Evolutionary conservation across 768 basidiomycete species (phyloP).

Genomic region (Boletus rex-veris): DNA sequence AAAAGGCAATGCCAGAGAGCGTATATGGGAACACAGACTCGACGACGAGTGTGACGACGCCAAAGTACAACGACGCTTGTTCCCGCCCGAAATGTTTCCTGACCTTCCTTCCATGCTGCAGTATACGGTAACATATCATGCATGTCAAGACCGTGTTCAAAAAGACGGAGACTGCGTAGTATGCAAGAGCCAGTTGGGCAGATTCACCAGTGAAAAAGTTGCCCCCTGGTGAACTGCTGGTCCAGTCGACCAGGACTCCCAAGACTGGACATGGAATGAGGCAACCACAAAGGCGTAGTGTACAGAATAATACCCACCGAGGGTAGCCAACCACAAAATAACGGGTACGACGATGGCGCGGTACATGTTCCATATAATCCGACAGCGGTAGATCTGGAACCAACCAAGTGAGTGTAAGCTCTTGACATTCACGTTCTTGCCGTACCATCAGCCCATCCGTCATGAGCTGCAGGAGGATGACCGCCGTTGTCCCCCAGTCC

Average conservation of each 20-base stretch:
- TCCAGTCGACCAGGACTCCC: conserved; percentile 10
- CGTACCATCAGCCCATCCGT: conserved; percentile 31
- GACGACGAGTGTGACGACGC: conserved; percentile 10
- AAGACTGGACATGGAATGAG: conserved; percentile 5
- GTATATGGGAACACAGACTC: conserved; percentile 27
- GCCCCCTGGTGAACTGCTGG: conserved; percentile 9
- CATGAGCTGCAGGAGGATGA: conserved; percentile 32
- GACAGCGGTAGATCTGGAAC: conserved; percentile 39
- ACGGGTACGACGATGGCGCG: conserved; percentile 11
- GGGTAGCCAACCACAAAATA: conserved; percentile 19
- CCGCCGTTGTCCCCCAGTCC: conserved; percentile 25
- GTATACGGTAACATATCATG: conserved; percentile 22
- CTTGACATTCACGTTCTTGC: not conserved
- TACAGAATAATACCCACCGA: conserved; percentile 11
- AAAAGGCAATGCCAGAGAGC: conserved; percentile 21
- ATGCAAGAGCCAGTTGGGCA: conserved; percentile 13
- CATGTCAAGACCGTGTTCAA: conserved; percentile 18
- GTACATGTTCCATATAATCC: conserved; percentile 30
- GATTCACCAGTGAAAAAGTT: conserved; percentile 17
- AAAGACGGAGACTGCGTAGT: conserved; percentile 14
- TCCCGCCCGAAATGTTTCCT: conserved; percentile 15
- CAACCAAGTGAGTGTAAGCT: not conserved
- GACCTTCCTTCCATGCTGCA: conserved; percentile 6
- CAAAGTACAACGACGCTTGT: conserved; percentile 16
- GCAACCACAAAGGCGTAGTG: not conserved